Evolutionary conservation across 2,329 filamentous ascomycete genomes (phyloP).

Genomic region (Camptophora hylomeconis): DNA sequence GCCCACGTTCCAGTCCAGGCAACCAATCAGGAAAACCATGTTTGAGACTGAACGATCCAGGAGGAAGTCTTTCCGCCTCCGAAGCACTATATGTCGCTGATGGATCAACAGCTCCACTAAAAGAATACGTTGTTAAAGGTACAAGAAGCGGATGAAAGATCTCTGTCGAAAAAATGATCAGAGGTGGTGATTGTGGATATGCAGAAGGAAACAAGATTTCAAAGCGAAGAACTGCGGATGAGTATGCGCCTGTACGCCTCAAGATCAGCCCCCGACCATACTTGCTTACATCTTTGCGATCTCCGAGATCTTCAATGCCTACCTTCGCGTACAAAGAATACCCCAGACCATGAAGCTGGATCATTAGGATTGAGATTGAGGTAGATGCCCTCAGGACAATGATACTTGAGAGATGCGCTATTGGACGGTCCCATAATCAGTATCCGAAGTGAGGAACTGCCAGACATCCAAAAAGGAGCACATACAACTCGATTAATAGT

Average conservation of each 20-base stretch:
- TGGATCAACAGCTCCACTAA: slow-evolving; percentile 44
- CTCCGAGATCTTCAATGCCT: slow-evolving; percentile 14
- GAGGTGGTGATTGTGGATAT: slow-evolving; percentile 67
- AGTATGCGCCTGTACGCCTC: slow-evolving; percentile 60
- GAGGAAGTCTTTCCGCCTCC: slow-evolving; percentile 70
- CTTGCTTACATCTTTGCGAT: background rate
- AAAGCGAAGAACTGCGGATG: slow-evolving; percentile 76
- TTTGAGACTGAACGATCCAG: slow-evolving; percentile 77
- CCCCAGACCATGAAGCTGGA: slow-evolving; percentile 73
- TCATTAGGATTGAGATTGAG: slow-evolving; percentile 72
- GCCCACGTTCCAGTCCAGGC: too few species aligned
- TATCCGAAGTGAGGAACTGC: background rate
- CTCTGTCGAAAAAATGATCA: slow-evolving; percentile 80
- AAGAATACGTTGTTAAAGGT: slow-evolving; percentile 87
- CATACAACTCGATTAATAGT: slow-evolving; percentile 70
- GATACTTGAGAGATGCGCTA: slow-evolving; percentile 68
- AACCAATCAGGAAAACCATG: slow-evolving; percentile 88
- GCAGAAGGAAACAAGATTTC: slow-evolving; percentile 71
- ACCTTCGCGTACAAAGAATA: slow-evolving; percentile 85
- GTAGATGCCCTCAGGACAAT: slow-evolving; percentile 76
- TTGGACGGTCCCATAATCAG: slow-evolving; percentile 10
- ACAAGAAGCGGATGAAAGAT: slow-evolving; percentile 92
- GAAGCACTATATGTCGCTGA: slow-evolving; percentile 65
- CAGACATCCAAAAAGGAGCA: slow-evolving; percentile 7
- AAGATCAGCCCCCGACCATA: background rate